phyloP scores from a whole-genome alignment of 768 basidiomycete species.

The Porphyrellus cyaneotinctus region DNA sequence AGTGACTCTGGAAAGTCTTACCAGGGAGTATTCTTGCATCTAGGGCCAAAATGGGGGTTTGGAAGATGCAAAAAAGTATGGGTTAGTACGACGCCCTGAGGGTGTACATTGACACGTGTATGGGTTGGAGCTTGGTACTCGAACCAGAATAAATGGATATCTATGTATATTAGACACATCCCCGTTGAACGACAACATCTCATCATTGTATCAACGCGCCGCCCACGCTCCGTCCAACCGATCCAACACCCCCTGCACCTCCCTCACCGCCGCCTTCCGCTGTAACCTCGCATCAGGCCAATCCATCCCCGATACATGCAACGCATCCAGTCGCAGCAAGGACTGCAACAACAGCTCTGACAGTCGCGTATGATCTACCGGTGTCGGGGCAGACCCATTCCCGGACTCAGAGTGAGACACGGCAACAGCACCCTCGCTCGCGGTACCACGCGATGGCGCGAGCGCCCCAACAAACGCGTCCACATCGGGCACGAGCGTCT shows the following conservation, averaged over 20 bases:
- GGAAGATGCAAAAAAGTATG: too few relatives aligned
- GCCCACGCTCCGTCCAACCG: conserved; percentile 71
- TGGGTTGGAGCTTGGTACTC: too few relatives aligned
- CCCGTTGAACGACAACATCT: too few relatives aligned
- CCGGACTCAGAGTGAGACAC: too few relatives aligned
- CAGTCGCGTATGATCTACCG: conserved; percentile 52
- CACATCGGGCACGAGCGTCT: conserved; percentile 52
- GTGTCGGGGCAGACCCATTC: not conserved
- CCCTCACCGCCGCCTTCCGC: conserved; percentile 82
- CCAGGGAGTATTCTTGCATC: too few relatives aligned
- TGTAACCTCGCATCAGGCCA: conserved; percentile 78
- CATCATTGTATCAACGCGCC: conserved; percentile 9
- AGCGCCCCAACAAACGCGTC: conserved; percentile 48
- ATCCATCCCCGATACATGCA: conserved; percentile 58
- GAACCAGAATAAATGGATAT: too few relatives aligned
- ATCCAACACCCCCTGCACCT: conserved; percentile 81
- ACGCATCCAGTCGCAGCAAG: conserved; percentile 82
- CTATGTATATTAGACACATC: too few relatives aligned
- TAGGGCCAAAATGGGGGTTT: too few relatives aligned
- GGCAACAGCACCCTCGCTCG: not conserved
- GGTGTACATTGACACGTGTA: too few relatives aligned
- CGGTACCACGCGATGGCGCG: not conserved
- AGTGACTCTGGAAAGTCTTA: too few relatives aligned
- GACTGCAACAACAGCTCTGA: conserved; percentile 82
- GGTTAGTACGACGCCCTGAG: too few relatives aligned